These are phyloP conservation scores for Puccinia novopanici DNA, from an alignment of 1,284 basidiomycete species.

Conservation along the genomic window DNA sequence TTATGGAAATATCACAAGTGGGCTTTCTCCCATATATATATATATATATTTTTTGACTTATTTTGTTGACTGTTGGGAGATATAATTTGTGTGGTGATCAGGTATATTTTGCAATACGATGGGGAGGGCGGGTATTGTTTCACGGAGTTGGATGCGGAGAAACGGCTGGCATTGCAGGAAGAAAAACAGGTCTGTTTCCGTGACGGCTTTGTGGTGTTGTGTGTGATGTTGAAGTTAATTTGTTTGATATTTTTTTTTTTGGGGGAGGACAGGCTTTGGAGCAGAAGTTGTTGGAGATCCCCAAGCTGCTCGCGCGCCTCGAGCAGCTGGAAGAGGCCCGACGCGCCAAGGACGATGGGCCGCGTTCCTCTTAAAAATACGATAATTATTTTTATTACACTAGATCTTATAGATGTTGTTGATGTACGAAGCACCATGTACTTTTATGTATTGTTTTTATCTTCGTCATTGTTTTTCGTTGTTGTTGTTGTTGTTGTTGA, in stretches of 20 bases:
- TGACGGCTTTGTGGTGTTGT: not conserved
- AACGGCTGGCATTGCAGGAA: slow-evolving; percentile 84
- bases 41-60: not conserved
- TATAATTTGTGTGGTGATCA: not conserved
- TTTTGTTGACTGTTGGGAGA: not conserved
- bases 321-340: slow-evolving; percentile 66
- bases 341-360: not conserved
- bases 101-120: slow-evolving; percentile 57
- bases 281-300: slow-evolving; percentile 75
- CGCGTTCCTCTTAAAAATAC: not conserved
- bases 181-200: slow-evolving; percentile 70
- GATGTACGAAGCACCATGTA: not conserved
- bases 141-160: slow-evolving; percentile 88
- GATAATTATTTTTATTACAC: too few species aligned
- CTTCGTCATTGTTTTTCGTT: too few species aligned
- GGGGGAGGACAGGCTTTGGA: slow-evolving; percentile 64
- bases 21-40: not conserved
- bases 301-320: slow-evolving; percentile 76
- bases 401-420: not conserved
- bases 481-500: too few species aligned
- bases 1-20: slow-evolving; percentile 90
- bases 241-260: not conserved
- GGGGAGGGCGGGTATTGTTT: slow-evolving; percentile 67
- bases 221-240: not conserved
- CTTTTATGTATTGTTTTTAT: too few species aligned